A percentile compares a stretch with the other conserved stretches of the same genome.
These are phyloP conservation scores for Penicillium sp. DNA, from an alignment of 2,329 filamentous ascomycete genomes.

Conservation along the genomic window DNA sequence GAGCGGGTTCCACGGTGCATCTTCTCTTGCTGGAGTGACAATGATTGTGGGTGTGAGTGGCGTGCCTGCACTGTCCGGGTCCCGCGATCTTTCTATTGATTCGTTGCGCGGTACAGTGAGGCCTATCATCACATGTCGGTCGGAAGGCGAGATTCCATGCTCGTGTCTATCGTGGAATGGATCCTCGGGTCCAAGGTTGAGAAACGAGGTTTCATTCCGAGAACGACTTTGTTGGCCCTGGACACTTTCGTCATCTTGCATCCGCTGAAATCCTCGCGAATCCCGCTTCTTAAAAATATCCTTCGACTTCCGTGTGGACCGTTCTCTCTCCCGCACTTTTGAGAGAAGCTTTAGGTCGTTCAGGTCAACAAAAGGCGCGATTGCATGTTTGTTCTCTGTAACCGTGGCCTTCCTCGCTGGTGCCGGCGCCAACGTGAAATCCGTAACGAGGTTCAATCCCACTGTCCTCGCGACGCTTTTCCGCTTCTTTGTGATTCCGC, in stretches of 20 bases:
- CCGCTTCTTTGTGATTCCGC: constrained; percentile 20
- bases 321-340: constrained; percentile 32
- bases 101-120: constrained; percentile 40
- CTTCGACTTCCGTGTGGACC: constrained; percentile 25
- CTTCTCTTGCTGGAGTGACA: constrained; percentile 45
- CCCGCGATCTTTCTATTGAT: constrained; percentile 24
- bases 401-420: constrained; percentile 6
- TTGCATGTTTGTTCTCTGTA: constrained; percentile 7
- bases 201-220: constrained; percentile 16
- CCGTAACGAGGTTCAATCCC: constrained; percentile 44
- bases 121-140: constrained; percentile 47
- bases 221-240: neutral
- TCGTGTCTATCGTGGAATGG: constrained; percentile 27
- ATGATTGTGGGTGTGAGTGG: constrained; percentile 46
- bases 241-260: constrained; percentile 21
- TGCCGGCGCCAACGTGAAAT: constrained; percentile 31
- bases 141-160: constrained; percentile 43
- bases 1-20: constrained; percentile 32
- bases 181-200: constrained; percentile 15
- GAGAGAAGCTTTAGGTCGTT: constrained; percentile 39
- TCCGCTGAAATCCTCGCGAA: constrained; percentile 20
- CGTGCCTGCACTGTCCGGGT: constrained; percentile 32
- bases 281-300: constrained; percentile 22
- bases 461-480: constrained; percentile 32
- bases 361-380: constrained; percentile 35